These are phyloP conservation scores for Hibiscus mutabilis DNA, from an alignment of 345 rosid genomes.

Conservation along the genomic window DNA sequence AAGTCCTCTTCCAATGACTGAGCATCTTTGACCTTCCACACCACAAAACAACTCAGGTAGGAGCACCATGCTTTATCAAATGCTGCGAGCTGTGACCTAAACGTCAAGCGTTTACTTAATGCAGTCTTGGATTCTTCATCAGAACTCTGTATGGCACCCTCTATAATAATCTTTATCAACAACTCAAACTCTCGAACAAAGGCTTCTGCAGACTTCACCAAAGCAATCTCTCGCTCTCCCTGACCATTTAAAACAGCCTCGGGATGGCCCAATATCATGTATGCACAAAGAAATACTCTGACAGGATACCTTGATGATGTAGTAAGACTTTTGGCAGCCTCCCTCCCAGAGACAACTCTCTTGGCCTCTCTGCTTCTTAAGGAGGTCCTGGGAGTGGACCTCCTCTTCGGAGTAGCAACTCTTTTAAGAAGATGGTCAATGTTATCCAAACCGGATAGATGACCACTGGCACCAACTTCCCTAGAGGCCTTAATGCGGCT, in stretches of 20 bases:
- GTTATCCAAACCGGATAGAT: conserved; percentile 20
- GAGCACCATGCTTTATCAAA: conserved; percentile 88
- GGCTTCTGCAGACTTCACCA: conserved; percentile 57
- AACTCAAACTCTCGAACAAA: conserved; percentile 67
- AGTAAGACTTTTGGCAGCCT: conserved; percentile 23
- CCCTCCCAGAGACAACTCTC: conserved; percentile 27
- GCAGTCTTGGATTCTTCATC: conserved; percentile 41
- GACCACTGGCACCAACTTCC: conserved; percentile 24
- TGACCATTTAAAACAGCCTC: conserved; percentile 87
- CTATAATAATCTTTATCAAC: conserved; percentile 56
- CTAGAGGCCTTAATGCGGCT: conserved; percentile 58
- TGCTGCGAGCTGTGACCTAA: conserved; percentile 63
- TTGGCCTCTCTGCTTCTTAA: conserved; percentile 48
- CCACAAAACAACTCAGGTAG: conserved; percentile 77
- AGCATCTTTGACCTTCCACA: conserved; percentile 97
- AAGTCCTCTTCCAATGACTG: conserved; percentile 74
- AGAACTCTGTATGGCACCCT: conserved; percentile 59
- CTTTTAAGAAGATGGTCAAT: background rate
- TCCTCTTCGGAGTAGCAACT: conserved; percentile 43
- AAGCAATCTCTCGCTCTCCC: conserved; percentile 76
- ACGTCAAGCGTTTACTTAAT: conserved; percentile 42
- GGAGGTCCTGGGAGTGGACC: conserved; percentile 33
- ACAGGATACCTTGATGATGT: conserved; percentile 75
- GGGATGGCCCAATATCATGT: conserved; percentile 94
- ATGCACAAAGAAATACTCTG: conserved; percentile 81